Conservation (phyloP, 805 yeast genomes). For the Lachancea dasiensis region DNA sequence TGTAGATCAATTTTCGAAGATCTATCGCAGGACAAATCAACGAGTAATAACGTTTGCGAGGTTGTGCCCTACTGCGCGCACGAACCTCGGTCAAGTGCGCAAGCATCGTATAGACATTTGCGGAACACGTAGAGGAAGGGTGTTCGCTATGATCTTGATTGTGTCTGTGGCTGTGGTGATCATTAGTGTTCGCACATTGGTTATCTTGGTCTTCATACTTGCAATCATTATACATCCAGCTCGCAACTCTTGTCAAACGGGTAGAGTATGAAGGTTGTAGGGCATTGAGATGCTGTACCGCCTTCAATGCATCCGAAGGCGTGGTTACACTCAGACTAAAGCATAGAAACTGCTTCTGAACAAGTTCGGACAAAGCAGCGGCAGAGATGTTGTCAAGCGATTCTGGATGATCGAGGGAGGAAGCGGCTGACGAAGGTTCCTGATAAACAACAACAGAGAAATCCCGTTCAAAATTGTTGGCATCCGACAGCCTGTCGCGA, state of each 20-base stretch:
- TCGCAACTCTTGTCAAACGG: constrained; percentile 24
- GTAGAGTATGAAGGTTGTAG: constrained; percentile 3
- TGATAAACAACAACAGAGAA: constrained; percentile 20
- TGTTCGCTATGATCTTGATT: too few species aligned
- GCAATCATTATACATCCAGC: constrained; percentile 27
- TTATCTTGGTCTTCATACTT: neutral
- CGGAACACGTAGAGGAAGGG: constrained; percentile 7
- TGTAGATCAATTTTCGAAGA: constrained; percentile 2
- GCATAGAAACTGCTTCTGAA: constrained; percentile 19
- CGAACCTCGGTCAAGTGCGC: constrained; percentile 17
- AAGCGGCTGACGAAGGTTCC: constrained; percentile 1
- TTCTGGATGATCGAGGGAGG: neutral
- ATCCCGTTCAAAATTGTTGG: constrained; percentile 22
- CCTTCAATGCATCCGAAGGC: constrained; percentile 1
- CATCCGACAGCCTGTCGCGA: constrained; percentile 16
- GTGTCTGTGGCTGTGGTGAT: too few species aligned
- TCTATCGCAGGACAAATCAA: constrained; percentile 4
- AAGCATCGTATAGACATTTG: constrained; percentile 27
- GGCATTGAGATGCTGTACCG: neutral
- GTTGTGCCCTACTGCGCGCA: neutral
- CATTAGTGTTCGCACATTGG: neutral
- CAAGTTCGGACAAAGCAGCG: constrained; percentile 1
- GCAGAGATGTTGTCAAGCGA: constrained; percentile 1
- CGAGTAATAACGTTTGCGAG: constrained; percentile 1
- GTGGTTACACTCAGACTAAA: constrained; percentile 20